Conservation (phyloP, 2,329 filamentous ascomycete genomes). For the Fusarium tuaranense region DNA sequence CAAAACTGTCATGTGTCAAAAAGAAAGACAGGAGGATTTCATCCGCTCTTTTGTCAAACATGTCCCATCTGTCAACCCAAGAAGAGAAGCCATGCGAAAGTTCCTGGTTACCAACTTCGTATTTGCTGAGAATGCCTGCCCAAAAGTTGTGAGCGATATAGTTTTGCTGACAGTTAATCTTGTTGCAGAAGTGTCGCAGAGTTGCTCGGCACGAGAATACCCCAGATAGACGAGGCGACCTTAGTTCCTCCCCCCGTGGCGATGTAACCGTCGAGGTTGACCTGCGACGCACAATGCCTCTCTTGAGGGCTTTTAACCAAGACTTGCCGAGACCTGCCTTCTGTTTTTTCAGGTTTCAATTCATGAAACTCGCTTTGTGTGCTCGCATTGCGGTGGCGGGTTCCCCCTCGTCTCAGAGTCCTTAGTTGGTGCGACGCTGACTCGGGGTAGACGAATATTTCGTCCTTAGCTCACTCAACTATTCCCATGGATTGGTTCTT, state of each 20-base stretch:
- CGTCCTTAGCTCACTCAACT: background rate
- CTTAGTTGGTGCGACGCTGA: slow-evolving; percentile 15
- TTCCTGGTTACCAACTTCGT: background rate
- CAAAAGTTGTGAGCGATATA: background rate
- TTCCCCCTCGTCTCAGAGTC: slow-evolving; percentile 20
- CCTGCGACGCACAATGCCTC: slow-evolving; percentile 23
- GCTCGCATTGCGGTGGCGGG: background rate
- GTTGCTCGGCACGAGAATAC: slow-evolving; percentile 19
- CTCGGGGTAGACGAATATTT: slow-evolving; percentile 9
- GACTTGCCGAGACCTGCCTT: background rate
- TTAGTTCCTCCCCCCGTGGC: slow-evolving; percentile 9
- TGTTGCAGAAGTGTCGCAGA: slow-evolving; percentile 33
- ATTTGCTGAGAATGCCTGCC: no score
- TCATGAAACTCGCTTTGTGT: slow-evolving; percentile 12
- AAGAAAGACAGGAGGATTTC: background rate
- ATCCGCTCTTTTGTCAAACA: slow-evolving; percentile 4
- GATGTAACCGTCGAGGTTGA: slow-evolving; percentile 26
- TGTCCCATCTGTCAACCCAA: background rate
- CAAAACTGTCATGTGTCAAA: background rate
- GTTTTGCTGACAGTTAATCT: background rate
- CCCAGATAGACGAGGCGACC: slow-evolving; percentile 20
- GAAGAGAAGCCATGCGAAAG: background rate
- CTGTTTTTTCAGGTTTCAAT: slow-evolving; percentile 17
- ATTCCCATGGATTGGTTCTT: background rate
- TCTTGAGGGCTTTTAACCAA: slow-evolving; percentile 8